Evolutionary conservation across 2,329 filamentous ascomycete species (phyloP).

Genomic region (Pseudopyrenochaeta lycopersici): DNA sequence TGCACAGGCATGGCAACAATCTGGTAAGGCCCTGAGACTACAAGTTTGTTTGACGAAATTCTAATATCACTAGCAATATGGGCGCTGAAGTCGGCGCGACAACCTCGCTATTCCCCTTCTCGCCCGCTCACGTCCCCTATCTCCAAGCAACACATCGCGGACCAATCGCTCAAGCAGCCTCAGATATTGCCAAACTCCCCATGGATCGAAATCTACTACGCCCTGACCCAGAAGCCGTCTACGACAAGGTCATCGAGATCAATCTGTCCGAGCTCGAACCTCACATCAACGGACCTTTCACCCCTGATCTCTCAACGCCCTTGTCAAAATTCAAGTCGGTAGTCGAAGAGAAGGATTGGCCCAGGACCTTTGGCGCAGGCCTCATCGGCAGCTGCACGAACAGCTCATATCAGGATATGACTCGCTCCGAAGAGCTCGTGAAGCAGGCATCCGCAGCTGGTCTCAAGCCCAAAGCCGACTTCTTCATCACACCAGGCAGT

Average conservation of each 20-base stretch:
- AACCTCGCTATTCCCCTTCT: conserved; percentile 94
- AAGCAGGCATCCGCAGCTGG: conserved; percentile 91
- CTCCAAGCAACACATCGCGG: conserved; percentile 82
- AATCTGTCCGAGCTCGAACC: conserved; percentile 90
- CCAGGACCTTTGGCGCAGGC: conserved; percentile 87
- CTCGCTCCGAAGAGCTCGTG: conserved; percentile 88
- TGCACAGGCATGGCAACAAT: conserved; percentile 93
- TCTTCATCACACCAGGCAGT: conserved; percentile 95
- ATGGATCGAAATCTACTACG: conserved; percentile 72
- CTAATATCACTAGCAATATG: conserved; percentile 18
- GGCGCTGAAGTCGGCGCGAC: conserved; percentile 93
- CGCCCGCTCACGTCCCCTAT: conserved; percentile 82
- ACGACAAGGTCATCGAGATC: conserved; percentile 91
- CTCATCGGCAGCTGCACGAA: conserved; percentile 99
- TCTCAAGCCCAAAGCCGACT: conserved; percentile 85
- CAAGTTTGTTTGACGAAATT: not conserved
- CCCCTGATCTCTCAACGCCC: conserved; percentile 92
- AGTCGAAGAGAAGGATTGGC: conserved; percentile 87
- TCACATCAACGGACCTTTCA: conserved; percentile 97
- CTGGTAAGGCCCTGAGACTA: conserved; percentile 49
- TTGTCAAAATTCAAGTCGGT: conserved; percentile 88
- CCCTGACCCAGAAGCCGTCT: conserved; percentile 83
- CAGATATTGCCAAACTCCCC: conserved; percentile 66
- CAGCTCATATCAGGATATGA: conserved; percentile 99
- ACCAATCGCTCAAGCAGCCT: conserved; percentile 73